Base-by-base conservation (phyloP, 129 eudicot species). In the Arctium lappa region DNA sequence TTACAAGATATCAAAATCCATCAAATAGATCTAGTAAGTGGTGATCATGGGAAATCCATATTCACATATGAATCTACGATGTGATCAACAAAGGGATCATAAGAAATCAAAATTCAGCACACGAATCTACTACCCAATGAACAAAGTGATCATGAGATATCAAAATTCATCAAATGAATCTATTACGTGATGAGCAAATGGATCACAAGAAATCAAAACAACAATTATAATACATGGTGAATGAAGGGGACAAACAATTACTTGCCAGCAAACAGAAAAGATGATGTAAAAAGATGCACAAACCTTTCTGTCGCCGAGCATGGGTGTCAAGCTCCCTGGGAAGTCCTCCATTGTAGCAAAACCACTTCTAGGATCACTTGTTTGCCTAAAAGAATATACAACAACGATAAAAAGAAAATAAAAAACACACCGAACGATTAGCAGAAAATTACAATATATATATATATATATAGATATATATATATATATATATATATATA, bases 221-320 rank as follows among this genome's bases (percentile, higher is more conserved):
- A 40, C 48, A 40, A 40, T 7, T 40, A 40, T 40, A 40, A 40
- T 40, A 40, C 48, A 7, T 8, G 10, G 48, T 40, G 10, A 38
- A 4, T 4, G 40, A 38, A 4, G 40, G 40, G 36, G 27, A 18
- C 71, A 65, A 65, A 65, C 5, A 34, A 22, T 27, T 29, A 18
- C 12, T 73, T 73, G 31, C 44, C 44, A 16, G 31, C 77, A 30
- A 31, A 22, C 31, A 15, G 27, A 16, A 18, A 56, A 11, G 15
- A 39, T 2, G 53, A 63, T 37, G 16, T 32, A 29, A 12, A n/a
- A 37, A 8, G 71, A 48, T n/a, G 8, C 12, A 72, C 87, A 72
- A 7, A 92, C 99, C 99, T 95, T 95, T 85, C 89, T 90, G 77
- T 93, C 97, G 1, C 99, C 99, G 73, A 95, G 97, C 99, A 95